Evolutionary conservation across 495 filamentous ascomycete genomes (phyloP).

Genomic region (Aspergillus ellipticus): DNA sequence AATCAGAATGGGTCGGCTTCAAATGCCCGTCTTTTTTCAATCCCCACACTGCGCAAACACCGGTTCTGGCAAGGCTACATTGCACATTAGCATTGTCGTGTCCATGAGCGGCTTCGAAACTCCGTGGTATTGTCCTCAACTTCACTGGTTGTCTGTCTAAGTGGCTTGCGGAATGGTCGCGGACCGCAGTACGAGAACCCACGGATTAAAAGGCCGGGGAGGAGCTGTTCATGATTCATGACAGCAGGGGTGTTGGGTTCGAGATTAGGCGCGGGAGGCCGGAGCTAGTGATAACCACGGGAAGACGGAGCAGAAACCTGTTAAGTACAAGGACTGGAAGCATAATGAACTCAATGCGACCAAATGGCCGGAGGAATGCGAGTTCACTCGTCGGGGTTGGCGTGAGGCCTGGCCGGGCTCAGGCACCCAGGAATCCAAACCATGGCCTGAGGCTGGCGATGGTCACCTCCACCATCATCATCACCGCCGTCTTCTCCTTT

Average conservation of each 20-base stretch:
- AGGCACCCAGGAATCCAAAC: too few species aligned
- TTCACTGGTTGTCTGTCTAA: background rate
- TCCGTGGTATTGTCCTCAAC: background rate
- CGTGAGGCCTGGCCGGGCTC: too few species aligned
- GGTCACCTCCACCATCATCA: too few species aligned
- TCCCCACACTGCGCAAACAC: background rate
- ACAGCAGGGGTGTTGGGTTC: too few species aligned
- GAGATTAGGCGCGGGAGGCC: background rate
- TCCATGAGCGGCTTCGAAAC: background rate
- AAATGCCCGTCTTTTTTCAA: background rate
- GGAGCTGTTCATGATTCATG: background rate
- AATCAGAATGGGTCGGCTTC: constrained; percentile 7
- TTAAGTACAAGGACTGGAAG: too few species aligned
- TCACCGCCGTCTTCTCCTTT: background rate
- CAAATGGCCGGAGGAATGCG: background rate
- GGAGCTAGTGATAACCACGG: too few species aligned
- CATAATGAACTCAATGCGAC: too few species aligned
- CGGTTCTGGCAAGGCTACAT: constrained; percentile 4
- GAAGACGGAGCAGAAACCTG: too few species aligned
- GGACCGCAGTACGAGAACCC: background rate
- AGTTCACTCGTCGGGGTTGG: background rate
- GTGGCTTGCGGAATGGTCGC: background rate
- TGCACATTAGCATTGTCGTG: background rate
- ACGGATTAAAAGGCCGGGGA: background rate
- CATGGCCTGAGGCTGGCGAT: too few species aligned